phyloP scores from a whole-genome alignment of 768 basidiomycete species.

The Baorangia bicolor region DNA sequence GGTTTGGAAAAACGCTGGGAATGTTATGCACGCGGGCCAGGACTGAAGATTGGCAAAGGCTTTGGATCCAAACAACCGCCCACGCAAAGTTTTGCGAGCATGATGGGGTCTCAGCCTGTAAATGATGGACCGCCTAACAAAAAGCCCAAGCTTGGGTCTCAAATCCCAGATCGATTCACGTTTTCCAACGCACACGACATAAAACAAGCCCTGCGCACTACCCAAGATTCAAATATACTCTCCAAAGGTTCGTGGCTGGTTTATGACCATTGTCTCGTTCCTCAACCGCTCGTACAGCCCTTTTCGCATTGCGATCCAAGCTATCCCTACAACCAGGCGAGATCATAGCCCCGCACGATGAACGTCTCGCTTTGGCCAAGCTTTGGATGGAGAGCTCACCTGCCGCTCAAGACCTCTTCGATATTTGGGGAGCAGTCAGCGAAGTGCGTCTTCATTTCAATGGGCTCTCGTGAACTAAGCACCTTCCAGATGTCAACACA shows the following conservation, averaged over 20 bases:
- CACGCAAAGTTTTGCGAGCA: background rate
- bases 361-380: constrained; percentile 55
- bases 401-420: constrained; percentile 60
- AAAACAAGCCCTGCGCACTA: constrained; percentile 13
- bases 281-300: constrained; percentile 26
- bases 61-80: constrained; percentile 27
- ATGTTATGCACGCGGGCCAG: too few species aligned
- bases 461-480: background rate
- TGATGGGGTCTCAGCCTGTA: constrained; percentile 5
- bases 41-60: constrained; percentile 29
- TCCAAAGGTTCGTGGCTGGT: constrained; percentile 22
- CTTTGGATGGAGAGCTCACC: constrained; percentile 61
- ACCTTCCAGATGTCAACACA: constrained; percentile 40
- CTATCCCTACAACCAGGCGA: constrained; percentile 53
- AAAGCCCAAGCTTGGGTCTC: constrained; percentile 20
- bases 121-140: constrained; percentile 20
- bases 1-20: too few species aligned
- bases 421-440: constrained; percentile 54
- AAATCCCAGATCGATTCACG: constrained; percentile 3
- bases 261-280: background rate
- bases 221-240: constrained; percentile 13
- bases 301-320: constrained; percentile 56
- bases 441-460: constrained; percentile 40
- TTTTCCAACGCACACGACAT: constrained; percentile 27
- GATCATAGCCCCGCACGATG: constrained; percentile 52